Evolutionary conservation across 495 filamentous ascomycete genomes (phyloP), one percentile per base, ranked within the genome.

Genomic region (Tricharina praecox): DNA sequence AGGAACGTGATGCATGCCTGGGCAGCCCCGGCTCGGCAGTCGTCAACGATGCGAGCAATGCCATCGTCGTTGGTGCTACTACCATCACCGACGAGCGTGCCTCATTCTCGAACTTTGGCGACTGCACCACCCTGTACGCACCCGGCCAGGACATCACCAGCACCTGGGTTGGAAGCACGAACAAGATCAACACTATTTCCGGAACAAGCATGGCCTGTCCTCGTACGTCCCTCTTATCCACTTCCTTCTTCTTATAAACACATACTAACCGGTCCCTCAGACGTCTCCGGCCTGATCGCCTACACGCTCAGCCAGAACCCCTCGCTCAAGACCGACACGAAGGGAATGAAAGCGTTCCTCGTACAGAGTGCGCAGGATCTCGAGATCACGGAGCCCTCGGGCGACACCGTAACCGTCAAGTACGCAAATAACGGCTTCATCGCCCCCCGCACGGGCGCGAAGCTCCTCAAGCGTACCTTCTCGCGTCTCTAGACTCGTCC

Each of bases 1-100:
- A 78, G 50, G 64, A 69, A 45, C 60, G 69, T 51, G 63, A 79
- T 60, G 70, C 76, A 7, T 64, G 59, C 20, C 66, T 63, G 40
- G 70, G 67, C 32, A 73, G 69, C 13, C 76, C 76, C 36, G 76
- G 71, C 21, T 72, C 71, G 32, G 69, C 70, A 10, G n/a, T n/a
- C n/a, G n/a, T n/a, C n/a, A 48, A 38, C 3, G 40, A 21, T 7
- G 49, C 40, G 2, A 62, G 64, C 2, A 59, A 67, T 41, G 74
- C 73, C 57, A 64, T 77, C 53, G 76, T 74, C 30, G 72, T 80
- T 40, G 77, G 75, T 23, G 75, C 77, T 35, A 70, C 74, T 52
- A 69, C 72, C 50, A 58, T 61, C 23, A 63, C 52, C 39, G 75
- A 79, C 36, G 43, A 56, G 47, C 67, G 68, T 21, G 70, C 75